Evolutionary conservation across 108 stramenopile species (phyloP), one percentile per base, ranked within the genome.

Genomic region (Seminavis robusta): DNA sequence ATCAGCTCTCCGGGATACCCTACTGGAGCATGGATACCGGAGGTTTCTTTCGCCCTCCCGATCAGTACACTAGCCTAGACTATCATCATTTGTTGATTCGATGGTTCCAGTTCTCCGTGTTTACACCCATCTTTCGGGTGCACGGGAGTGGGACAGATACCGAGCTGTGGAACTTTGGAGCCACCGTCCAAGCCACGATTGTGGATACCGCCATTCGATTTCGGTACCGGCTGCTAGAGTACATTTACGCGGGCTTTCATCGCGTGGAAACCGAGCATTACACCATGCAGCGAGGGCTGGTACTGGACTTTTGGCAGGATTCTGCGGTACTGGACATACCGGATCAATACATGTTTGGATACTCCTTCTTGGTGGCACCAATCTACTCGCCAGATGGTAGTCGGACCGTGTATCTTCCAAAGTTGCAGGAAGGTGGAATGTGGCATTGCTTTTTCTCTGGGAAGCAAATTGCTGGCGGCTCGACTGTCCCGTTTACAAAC

Each of bases 311-410:
- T 40, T 4, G 10, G 7, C 4, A 8, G 8, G 57, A 59, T 46
- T 9, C 21, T 8, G 4, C 9, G 7, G 44, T 26, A 4, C 15
- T 15, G 24, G 10, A 5, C 43, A 46, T 59, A 11, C 11, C 45
- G 11, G 57, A 59, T 23, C 33, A 59, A 29, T 59, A 46, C 57
- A 59, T 59, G 57, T 59, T 45, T 46, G 57, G 57, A 4, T 5
- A 7, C 4, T 6, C 44, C 33, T 59, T 59, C 16, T 6, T 59
- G 20, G 57, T 59, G 33, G 57, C 57, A 4, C 57, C 57, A 7
- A 4, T 59, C 15, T 10, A 46, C 21, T 15, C 42, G 23, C 17
- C 20, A 20, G 30, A 24, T 11, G 8, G 11, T 15, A 21, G 44
- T 29, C 5, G 57, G 24, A 43, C 7, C 10, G 33, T 40, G 11